Base-by-base conservation (phyloP, 768 basidiomycete genomes). In the Crepidotus variabilis region DNA sequence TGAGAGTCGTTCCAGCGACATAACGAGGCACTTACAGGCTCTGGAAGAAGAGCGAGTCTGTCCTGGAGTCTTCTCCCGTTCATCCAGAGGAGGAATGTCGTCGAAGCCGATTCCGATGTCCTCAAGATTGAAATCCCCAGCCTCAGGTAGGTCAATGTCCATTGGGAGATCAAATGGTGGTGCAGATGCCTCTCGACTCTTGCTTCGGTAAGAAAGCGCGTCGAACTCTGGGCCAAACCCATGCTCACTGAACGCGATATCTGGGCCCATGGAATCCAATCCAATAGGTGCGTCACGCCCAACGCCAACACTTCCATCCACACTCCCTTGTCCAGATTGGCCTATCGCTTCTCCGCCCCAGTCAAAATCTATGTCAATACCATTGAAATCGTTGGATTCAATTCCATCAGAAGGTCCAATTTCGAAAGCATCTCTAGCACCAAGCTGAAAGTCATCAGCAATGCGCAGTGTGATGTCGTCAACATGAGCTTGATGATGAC, bases 381-480 rank as follows among this genome's bases (percentile, higher is more conserved):
- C 86, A 52, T 69, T 64, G 65, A 87, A 90, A 67, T 91, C 91
- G 67, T 92, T 88, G 2, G 92, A 93, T 20, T 90, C 92, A 61
- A 94, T 90, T 33, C 90, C 92, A 61, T 88, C 89, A 0, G 83
- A 82, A 14, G 87, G 87, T 2, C 87, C 90, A 47, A 92, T 79
- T 63, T 89, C 90, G 58, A 90, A 90, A n/a, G 84, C 84, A 61
- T 86, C 87, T 43, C 85, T 82, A 32, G 84, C 67, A 66, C 85
- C 88, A 60, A 86, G 81, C 52, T 80, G 74, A 59, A 88, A 83
- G 65, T 91, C 87, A 56, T 91, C 86, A 1, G 84, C 82, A 35
- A 84, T 85, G 47, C 86, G 83, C 36, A 96, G 88, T 0, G 93
- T 96, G 64, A 96, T 94, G 61, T 96, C 94, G 9, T 90, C 90